Percentiles rank a stretch among this genome's conserved stretches.
These are phyloP conservation scores for Pulveroboletus sp. DNA, from an alignment of 768 basidiomycete species.

Conservation along the genomic window DNA sequence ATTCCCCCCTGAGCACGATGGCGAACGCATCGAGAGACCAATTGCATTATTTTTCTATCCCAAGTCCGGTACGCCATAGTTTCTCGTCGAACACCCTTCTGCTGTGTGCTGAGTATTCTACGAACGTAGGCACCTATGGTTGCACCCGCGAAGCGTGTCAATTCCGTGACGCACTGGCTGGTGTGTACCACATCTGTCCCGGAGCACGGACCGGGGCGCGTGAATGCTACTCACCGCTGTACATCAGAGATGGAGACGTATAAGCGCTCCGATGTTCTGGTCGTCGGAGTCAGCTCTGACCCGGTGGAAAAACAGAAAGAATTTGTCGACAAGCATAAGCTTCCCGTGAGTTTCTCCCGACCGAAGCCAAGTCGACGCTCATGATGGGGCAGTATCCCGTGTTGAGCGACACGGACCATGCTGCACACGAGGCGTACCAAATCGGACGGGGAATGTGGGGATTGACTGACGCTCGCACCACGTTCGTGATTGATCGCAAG, in stretches of 20 bases:
- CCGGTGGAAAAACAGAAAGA: constrained; percentile 66
- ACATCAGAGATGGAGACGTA: constrained; percentile 60
- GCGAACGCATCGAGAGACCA: constrained; percentile 39
- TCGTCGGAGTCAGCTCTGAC: constrained; percentile 76
- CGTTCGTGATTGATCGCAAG: constrained; percentile 70
- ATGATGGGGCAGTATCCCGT: constrained; percentile 59
- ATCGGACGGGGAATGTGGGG: constrained; percentile 70
- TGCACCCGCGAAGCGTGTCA: constrained; percentile 82
- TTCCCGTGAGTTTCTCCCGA: constrained; percentile 46
- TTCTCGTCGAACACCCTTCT: neutral
- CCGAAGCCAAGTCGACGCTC: neutral
- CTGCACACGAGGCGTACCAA: constrained; percentile 58
- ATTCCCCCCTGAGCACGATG: constrained; percentile 54
- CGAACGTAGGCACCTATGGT: constrained; percentile 57
- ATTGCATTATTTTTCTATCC: constrained; percentile 80
- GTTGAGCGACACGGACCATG: constrained; percentile 64
- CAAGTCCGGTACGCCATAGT: constrained; percentile 44
- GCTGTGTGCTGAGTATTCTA: too few relatives aligned
- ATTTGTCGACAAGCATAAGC: constrained; percentile 67
- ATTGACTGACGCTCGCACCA: constrained; percentile 58
- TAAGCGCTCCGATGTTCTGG: constrained; percentile 55
- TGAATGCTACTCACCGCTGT: neutral
- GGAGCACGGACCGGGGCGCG: neutral
- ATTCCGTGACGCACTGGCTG: constrained; percentile 73
- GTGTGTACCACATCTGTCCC: constrained; percentile 37